Conservation (phyloP, 805 yeast genomes). For the Metschnikowia sp. region DNA sequence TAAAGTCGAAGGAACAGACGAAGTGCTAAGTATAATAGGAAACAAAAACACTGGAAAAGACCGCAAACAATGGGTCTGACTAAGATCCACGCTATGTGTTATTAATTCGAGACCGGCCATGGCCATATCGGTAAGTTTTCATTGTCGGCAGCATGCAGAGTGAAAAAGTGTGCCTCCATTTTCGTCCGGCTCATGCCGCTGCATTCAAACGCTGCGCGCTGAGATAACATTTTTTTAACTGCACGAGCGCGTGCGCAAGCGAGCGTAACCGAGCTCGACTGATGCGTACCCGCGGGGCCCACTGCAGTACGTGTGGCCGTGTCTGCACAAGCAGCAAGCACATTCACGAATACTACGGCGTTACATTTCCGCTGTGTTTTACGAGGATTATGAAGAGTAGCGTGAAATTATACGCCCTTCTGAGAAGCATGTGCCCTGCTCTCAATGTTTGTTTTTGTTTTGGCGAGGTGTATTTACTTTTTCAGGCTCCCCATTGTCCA, state of each 20-base stretch:
- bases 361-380: neutral
- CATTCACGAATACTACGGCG: neutral
- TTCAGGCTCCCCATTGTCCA: no score
- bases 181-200: neutral
- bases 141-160: slow-evolving; percentile 6
- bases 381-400: no score
- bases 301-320: neutral
- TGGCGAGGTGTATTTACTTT: no score
- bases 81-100: no score
- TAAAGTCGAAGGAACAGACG: no score
- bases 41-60: no score
- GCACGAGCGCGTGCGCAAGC: slow-evolving; percentile 2
- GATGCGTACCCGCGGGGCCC: neutral
- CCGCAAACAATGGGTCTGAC: no score
- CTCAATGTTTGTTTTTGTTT: no score
- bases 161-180: neutral
- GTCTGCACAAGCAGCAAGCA: neutral
- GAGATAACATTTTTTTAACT: neutral
- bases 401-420: no score
- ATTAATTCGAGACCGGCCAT: neutral
- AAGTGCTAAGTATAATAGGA: no score
- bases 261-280: neutral
- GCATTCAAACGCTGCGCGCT: neutral
- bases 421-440: no score
- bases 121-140: neutral